phyloP scores from a whole-genome alignment of 164 flowering plant species.

The Piper longum region DNA sequence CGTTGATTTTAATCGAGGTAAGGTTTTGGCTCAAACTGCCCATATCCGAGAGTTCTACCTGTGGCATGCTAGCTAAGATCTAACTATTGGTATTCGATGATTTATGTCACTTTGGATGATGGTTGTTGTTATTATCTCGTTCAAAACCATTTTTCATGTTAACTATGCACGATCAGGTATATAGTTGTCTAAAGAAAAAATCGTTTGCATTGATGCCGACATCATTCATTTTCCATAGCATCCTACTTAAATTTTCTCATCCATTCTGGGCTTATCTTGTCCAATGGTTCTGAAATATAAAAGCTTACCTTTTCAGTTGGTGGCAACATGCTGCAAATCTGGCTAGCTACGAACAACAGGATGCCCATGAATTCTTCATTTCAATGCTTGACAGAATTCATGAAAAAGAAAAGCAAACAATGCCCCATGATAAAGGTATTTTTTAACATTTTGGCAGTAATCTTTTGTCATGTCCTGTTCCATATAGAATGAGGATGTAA shows the following conservation, averaged over 20 bases:
- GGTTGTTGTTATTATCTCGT: too few relatives aligned
- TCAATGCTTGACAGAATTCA: slow-evolving; percentile 52
- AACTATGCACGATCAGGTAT: background rate
- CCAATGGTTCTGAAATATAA: background rate
- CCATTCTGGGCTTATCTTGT: background rate
- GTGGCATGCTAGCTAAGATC: background rate
- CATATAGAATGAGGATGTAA: background rate
- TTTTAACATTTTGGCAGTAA: background rate
- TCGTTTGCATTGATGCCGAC: background rate
- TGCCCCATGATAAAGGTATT: slow-evolving; percentile 28
- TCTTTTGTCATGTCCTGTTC: background rate
- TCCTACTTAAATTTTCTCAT: background rate
- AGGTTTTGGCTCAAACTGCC: too few relatives aligned
- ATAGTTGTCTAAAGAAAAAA: too few relatives aligned
- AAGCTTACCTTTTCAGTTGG: slow-evolving; percentile 33
- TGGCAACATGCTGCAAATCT: slow-evolving; percentile 58
- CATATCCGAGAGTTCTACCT: background rate
- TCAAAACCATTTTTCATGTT: too few relatives aligned
- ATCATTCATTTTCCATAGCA: background rate
- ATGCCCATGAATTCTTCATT: slow-evolving; percentile 68
- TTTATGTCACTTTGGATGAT: background rate
- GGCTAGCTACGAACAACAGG: slow-evolving; percentile 58
- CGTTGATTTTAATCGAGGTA: background rate
- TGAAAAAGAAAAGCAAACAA: slow-evolving; percentile 33
- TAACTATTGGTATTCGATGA: background rate